phyloP scores from a whole-genome alignment of 2,329 filamentous ascomycete genomes.

The Aspergillus hiratsukae region DNA sequence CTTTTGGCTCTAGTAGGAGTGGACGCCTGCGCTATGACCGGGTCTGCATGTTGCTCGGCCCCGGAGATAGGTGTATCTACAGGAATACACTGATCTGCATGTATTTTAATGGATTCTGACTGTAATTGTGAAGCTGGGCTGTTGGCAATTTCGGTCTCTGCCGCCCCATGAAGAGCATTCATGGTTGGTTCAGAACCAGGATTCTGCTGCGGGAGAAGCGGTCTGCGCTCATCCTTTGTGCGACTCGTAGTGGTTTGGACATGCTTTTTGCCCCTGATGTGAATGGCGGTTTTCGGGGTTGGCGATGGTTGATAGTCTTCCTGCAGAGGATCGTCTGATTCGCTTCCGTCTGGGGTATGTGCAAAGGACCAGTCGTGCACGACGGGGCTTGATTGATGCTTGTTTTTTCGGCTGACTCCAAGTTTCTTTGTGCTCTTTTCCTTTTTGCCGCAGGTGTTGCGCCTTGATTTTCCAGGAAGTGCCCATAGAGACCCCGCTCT shows the following conservation, averaged over 20 bases:
- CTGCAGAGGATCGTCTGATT: constrained; percentile 43
- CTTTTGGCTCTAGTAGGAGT: constrained; percentile 18
- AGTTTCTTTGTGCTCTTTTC: constrained; percentile 18
- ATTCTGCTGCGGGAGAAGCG: neutral
- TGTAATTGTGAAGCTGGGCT: constrained; percentile 5
- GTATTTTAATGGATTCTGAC: neutral
- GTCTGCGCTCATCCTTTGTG: constrained; percentile 6
- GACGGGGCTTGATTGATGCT: constrained; percentile 25
- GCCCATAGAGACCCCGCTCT: constrained; percentile 37
- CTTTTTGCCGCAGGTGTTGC: constrained; percentile 19
- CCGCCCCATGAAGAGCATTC: constrained; percentile 10
- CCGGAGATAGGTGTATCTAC: constrained; percentile 1
- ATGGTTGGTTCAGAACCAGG: neutral
- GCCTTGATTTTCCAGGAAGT: constrained; percentile 20
- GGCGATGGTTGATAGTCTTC: constrained; percentile 30
- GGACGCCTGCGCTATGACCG: constrained; percentile 4
- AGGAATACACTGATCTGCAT: neutral
- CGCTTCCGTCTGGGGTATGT: constrained; percentile 27
- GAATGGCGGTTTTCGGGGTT: constrained; percentile 19
- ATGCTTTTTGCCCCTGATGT: constrained; percentile 20
- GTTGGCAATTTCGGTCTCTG: constrained; percentile 3
- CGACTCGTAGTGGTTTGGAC: constrained; percentile 1
- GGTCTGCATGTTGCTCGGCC: neutral
- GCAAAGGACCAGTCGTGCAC: constrained; percentile 36
- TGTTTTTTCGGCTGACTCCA: constrained; percentile 20